Evolutionary conservation across 768 basidiomycete species (phyloP).

Genomic region (Tulasnella sp.): DNA sequence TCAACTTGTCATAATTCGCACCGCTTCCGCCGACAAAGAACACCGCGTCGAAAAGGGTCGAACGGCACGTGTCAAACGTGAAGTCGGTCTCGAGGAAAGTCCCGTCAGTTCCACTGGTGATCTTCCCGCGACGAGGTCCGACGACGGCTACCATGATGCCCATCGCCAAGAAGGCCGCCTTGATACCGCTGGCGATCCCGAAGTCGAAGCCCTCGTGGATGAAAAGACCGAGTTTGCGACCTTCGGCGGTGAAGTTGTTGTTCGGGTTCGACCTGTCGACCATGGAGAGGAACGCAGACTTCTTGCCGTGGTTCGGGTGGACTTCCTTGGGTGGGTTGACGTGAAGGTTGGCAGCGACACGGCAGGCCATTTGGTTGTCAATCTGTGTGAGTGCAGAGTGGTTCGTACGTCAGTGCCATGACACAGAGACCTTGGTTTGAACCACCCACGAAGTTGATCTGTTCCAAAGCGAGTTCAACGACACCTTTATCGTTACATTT

Average conservation of each 20-base stretch:
- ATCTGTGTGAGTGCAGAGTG: slow-evolving; percentile 31
- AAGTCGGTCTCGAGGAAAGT: slow-evolving; percentile 39
- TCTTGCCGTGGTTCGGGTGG: slow-evolving; percentile 45
- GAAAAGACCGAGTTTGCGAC: slow-evolving; percentile 63
- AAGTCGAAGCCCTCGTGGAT: slow-evolving; percentile 64
- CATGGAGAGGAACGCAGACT: slow-evolving; percentile 9
- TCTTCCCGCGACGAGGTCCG: slow-evolving; percentile 50
- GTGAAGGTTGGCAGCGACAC: slow-evolving; percentile 55
- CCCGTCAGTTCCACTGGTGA: slow-evolving; percentile 28
- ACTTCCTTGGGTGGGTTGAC: slow-evolving; percentile 41
- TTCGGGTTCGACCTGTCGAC: slow-evolving; percentile 2
- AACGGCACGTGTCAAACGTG: slow-evolving; percentile 70
- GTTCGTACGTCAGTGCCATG: background rate
- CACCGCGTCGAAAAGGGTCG: slow-evolving; percentile 75
- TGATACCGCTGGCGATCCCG: slow-evolving; percentile 46
- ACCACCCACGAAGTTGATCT: slow-evolving; percentile 35
- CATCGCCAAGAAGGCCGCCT: slow-evolving; percentile 38
- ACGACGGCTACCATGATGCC: slow-evolving; percentile 54
- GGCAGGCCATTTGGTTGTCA: slow-evolving; percentile 57
- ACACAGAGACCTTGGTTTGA: background rate
- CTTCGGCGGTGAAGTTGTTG: slow-evolving; percentile 31
- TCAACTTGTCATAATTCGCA: slow-evolving; percentile 42
- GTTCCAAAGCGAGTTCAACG: slow-evolving; percentile 51
- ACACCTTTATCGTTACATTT: slow-evolving; percentile 71
- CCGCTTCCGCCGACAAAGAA: slow-evolving; percentile 57